Base-by-base conservation (phyloP, 2,329 filamentous ascomycete genomes). In the Paracamarosporium sp. region DNA sequence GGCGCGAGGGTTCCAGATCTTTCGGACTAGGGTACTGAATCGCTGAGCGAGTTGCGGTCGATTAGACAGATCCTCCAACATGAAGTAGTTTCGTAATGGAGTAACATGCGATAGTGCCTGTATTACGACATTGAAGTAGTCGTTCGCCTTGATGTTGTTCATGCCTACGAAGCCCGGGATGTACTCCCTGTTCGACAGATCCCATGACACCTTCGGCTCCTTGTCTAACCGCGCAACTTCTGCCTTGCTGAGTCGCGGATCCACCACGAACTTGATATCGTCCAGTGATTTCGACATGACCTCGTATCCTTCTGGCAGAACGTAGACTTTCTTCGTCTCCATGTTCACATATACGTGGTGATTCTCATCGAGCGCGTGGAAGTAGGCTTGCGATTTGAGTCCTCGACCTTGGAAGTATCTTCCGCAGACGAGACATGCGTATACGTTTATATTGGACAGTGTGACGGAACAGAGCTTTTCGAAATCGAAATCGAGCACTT, bases 131-230 rank as follows among this genome's bases (percentile, higher is more conserved):
- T 99, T 99, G 72, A 98, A 85, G 80, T 99, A 99, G 81, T 99
- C 95, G 79, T 99, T 99, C 57, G 95, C 92, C 78, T 99, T 99
- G 83, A 99, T 97, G 79, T 99, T 99, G 84, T 99, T 99, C 91
- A 99, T 96, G 65, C 95, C 95, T 60, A 99, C 92, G 74, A 93
- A 99, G 5, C 95, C 94, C 20, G 95, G 95, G 64, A 89, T 89
- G 79, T 99, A 99, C 74, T 90, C 88, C 77, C 90, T 91, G 62
- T 92, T 92, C 48, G 84, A 83, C 40, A 98, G 83, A 69, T 96
- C 94, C 85, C 89, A 93, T 43, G 87, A 86, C 17, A 81, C 83
- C 70, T 83, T 83, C 52, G 82, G 80, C 64, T 83, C 82, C 70
- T 82, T 88, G 79, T 98, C 95, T 64, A 98, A 80, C 68, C 87